Evolutionary conservation across 306 rosid genomes (phyloP), one percentile per base, ranked within the genome.

Genomic region (Dryas drummondii): DNA sequence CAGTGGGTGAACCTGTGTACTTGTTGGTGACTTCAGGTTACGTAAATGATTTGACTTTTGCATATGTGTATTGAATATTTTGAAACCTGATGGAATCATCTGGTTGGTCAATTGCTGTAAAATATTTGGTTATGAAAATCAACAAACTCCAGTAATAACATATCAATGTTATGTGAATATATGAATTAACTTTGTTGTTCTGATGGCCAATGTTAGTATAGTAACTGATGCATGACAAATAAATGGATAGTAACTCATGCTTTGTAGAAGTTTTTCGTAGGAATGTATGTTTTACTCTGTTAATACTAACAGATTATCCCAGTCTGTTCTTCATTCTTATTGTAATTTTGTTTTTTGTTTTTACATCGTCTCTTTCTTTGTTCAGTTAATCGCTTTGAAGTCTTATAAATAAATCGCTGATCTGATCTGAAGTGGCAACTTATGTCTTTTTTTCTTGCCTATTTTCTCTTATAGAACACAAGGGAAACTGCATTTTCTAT

Each of bases 1-100:
- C 92, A 89, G 91, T 89, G 93, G 96, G 91, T 91, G 96, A 91
- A 88, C 88, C 92, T 88, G 77, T 80, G 83, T 70, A 55, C 12
- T 75, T 32, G 72, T 62, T 44, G 60, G 78, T 88, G 83, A 69
- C 77, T 72, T 56, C 81, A 84, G 92, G 89, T 88, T 92, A 91
- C 87, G 91, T 88, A 69, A 93, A 93, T 66, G 85, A 79, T 79
- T 92, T 71, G 2, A 91, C 87, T 89, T 70, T 70, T 14, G 1
- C 3, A 26, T 8, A 47, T 66, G 68, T 7, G 0, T 40, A 26
- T 6, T 26, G 6, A 10, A 4, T 19, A 4, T 0, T 22, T 57
- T 14, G 4, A 37, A 37, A 32, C 45, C 41, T 58, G 15, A 5
- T 10, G 27, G 0, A 58, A 32, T 32, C 2, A 32, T 32, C 37